phyloP scores from a whole-genome alignment of 2,329 filamentous ascomycete genomes.

The Fusarium secorum region DNA sequence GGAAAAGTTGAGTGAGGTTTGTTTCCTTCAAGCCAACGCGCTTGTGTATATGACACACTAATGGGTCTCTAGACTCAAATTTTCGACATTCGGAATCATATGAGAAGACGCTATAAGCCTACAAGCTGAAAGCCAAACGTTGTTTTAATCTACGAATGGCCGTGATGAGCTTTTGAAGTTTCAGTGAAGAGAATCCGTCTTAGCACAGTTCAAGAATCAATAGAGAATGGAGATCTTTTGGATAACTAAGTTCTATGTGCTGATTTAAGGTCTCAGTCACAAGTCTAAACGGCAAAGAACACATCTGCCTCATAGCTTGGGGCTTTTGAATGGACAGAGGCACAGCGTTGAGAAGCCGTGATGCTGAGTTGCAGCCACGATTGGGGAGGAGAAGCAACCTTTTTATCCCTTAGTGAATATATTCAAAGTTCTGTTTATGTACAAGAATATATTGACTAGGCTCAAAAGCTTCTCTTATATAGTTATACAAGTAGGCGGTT shows the following conservation, averaged over 20 bases:
- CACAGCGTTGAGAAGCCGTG: background rate
- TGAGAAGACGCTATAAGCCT: background rate
- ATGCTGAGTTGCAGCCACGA: background rate
- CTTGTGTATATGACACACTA: background rate
- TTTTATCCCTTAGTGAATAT: background rate
- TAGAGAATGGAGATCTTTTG: background rate
- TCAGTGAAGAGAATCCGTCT: background rate
- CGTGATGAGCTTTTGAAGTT: fast-evolving
- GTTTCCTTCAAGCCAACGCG: background rate
- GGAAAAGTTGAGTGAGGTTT: background rate
- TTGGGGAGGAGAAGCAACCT: background rate
- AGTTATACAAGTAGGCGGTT: background rate
- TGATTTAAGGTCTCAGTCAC: background rate
- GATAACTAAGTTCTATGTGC: background rate
- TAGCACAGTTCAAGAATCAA: background rate
- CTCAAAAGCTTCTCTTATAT: background rate
- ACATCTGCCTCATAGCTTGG: background rate
- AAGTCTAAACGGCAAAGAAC: background rate
- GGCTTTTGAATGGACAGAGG: background rate
- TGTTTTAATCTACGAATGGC: background rate
- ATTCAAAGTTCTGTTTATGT: background rate
- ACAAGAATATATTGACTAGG: background rate
- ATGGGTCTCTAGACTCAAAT: background rate
- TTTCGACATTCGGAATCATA: background rate
- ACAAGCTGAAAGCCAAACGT: background rate